Conservation (phyloP, 768 basidiomycete species). For the Cubamyces lactineus region DNA sequence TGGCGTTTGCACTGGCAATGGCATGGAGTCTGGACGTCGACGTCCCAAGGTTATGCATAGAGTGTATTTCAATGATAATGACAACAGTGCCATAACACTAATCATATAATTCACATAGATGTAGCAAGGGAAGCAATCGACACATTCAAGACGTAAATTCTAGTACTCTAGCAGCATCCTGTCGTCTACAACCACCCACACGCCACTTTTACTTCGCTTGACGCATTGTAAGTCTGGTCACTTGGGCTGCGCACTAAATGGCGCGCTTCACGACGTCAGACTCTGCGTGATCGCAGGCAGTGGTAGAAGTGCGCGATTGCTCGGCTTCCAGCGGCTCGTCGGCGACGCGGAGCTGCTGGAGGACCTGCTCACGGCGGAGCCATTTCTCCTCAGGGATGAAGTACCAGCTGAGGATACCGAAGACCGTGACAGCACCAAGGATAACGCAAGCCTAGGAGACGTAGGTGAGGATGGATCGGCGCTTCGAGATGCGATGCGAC, state of each 20-base stretch:
- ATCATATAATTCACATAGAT: too few relatives aligned
- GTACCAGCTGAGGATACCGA: slow-evolving; percentile 78
- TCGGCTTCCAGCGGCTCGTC: slow-evolving; percentile 28
- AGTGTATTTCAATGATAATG: too few relatives aligned
- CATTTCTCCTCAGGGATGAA: slow-evolving; percentile 80
- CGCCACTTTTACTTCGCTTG: not conserved
- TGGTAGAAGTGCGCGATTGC: not conserved
- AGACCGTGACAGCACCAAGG: slow-evolving; percentile 76
- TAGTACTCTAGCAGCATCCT: too few relatives aligned
- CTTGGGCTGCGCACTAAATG: not conserved
- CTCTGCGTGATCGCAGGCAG: not conserved
- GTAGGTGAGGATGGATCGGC: not conserved
- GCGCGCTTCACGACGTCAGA: slow-evolving; percentile 7
- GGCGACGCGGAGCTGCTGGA: slow-evolving; percentile 48
- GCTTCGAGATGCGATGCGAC: slow-evolving; percentile 32
- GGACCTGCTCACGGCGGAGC: slow-evolving; percentile 67
- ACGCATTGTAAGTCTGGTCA: not conserved
- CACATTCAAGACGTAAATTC: too few relatives aligned
- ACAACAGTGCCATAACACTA: too few relatives aligned
- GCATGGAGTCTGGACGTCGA: too few relatives aligned
- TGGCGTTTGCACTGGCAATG: not conserved
- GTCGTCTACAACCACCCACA: not conserved
- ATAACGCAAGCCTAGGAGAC: slow-evolving; percentile 68
- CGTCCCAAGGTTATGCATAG: too few relatives aligned
- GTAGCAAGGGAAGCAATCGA: too few relatives aligned